Evolutionary conservation across 2,329 filamentous ascomycete species (phyloP).

Genomic region (Chaetomiaceae sp.): DNA sequence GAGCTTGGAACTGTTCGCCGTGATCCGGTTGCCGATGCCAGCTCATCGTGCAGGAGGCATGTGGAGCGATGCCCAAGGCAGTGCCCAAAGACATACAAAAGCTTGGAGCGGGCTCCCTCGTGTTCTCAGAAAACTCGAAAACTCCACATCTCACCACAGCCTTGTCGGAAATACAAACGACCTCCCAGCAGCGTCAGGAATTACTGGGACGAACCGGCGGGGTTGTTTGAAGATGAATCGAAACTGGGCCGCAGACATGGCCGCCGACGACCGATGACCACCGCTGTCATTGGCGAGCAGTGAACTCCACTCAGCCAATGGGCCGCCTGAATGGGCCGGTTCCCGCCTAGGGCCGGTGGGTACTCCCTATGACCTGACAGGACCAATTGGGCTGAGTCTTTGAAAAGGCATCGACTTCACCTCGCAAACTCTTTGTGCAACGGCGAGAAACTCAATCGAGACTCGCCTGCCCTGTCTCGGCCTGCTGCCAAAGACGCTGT

Average conservation of each 20-base stretch:
- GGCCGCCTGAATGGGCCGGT: constrained; percentile 28
- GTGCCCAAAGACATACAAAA: constrained; percentile 24
- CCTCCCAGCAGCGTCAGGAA: no score
- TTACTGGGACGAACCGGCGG: constrained; percentile 19
- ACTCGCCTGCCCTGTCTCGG: background rate
- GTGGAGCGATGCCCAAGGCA: constrained; percentile 28
- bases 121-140: background rate
- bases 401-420: constrained; percentile 18
- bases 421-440: constrained; percentile 10
- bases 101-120: background rate
- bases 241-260: no score
- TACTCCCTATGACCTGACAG: constrained; percentile 12
- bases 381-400: constrained; percentile 25
- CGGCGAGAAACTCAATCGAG: constrained; percentile 1
- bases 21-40: constrained; percentile 28
- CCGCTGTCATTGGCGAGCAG: constrained; percentile 29
- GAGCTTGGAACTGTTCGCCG: constrained; percentile 24
- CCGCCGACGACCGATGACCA: no score
- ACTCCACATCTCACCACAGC: background rate
- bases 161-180: no score
- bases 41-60: constrained; percentile 34
- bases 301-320: constrained; percentile 24
- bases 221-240: constrained; percentile 27
- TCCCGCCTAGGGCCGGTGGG: constrained; percentile 25
- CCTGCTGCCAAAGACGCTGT: background rate